phyloP scores from a whole-genome alignment of 495 filamentous ascomycete species.

The Usnea hakonensis region DNA sequence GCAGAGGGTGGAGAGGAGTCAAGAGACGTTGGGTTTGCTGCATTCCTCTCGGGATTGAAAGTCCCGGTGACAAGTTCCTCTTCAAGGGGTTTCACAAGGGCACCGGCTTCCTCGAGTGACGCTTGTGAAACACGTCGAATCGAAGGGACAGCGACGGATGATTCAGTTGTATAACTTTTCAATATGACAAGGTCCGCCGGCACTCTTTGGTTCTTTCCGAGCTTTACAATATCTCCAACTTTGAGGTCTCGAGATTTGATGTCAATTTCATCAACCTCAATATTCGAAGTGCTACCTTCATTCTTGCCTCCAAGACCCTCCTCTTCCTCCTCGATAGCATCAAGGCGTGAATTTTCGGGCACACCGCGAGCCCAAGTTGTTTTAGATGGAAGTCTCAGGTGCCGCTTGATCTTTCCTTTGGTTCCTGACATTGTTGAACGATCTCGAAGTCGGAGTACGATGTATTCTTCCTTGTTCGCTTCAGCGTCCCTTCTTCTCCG shows the following conservation, averaged over 20 bases:
- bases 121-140: background rate
- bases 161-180: constrained; percentile 68
- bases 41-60: background rate
- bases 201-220: constrained; percentile 82
- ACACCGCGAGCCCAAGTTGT: constrained; percentile 8
- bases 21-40: background rate
- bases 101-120: constrained; percentile 2
- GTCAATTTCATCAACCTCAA: constrained; percentile 49
- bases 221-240: constrained; percentile 88
- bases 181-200: constrained; percentile 93
- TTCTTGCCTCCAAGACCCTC: constrained; percentile 34
- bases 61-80: background rate
- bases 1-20: constrained; percentile 14
- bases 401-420: constrained; percentile 23
- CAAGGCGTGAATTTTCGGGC: constrained; percentile 18
- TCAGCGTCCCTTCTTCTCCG: constrained; percentile 80
- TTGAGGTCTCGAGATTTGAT: constrained; percentile 84
- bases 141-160: constrained; percentile 26
- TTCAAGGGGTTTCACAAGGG: constrained; percentile 6
- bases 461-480: constrained; percentile 88
- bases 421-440: constrained; percentile 27
- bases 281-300: constrained; percentile 9
- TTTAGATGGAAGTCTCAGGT: constrained; percentile 15
- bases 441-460: constrained; percentile 61
- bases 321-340: constrained; percentile 39